Percentiles rank a stretch among this genome's conserved stretches.
Conservation (phyloP, 768 basidiomycete species). For the Clitopilus hobsonii region DNA sequence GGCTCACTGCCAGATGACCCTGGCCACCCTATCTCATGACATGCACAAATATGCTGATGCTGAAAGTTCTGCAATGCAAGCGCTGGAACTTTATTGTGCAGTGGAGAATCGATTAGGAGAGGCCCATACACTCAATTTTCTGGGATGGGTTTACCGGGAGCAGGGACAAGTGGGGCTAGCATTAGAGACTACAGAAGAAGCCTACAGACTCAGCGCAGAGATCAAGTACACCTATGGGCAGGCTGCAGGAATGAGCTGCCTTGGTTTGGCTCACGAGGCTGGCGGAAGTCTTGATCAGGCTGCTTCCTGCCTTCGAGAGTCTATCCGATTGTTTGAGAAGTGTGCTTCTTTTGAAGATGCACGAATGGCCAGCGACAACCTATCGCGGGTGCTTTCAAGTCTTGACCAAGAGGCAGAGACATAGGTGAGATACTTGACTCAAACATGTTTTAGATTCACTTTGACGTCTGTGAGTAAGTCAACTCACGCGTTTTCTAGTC, state of each 20-base stretch:
- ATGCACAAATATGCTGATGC: neutral
- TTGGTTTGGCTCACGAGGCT: neutral
- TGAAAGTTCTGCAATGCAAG: neutral
- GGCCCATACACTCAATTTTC: neutral
- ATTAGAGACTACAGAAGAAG: neutral
- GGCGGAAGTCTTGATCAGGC: neutral
- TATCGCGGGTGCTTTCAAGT: neutral
- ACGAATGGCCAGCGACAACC: neutral
- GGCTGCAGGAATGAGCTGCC: neutral
- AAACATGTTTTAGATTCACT: too few species aligned
- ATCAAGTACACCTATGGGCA: neutral
- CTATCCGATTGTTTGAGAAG: neutral
- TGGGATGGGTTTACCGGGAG: neutral
- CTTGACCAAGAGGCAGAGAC: neutral
- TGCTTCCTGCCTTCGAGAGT: neutral
- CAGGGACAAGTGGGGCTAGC: neutral
- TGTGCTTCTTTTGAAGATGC: neutral
- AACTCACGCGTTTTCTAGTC: too few species aligned
- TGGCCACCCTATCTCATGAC: neutral
- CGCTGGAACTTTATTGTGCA: neutral
- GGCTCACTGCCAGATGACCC: neutral
- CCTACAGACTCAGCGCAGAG: neutral
- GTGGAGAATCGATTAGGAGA: neutral
- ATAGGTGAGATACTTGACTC: too few species aligned
- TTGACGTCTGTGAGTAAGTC: too few species aligned